A percentile compares a stretch with the other conserved stretches of the same genome.
These are phyloP conservation scores for Lyophyllum shimeji DNA, from an alignment of 768 basidiomycete species.

Conservation along the genomic window DNA sequence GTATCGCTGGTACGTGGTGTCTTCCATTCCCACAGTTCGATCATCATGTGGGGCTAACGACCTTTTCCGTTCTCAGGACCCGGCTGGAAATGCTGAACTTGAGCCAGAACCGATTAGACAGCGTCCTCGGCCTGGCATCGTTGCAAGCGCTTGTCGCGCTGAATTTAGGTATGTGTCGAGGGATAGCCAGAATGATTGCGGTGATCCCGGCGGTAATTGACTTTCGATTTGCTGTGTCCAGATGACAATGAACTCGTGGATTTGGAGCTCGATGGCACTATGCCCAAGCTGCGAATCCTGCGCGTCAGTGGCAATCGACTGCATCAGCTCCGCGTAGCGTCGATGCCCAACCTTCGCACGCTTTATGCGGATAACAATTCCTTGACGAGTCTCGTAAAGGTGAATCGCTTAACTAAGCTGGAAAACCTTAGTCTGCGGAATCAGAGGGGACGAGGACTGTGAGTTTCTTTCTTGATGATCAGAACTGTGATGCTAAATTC, in stretches of 20 bases:
- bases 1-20: slow-evolving; percentile 66
- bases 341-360: slow-evolving; percentile 75
- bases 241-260: slow-evolving; percentile 70
- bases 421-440: slow-evolving; percentile 92
- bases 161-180: slow-evolving; percentile 72
- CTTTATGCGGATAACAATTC: slow-evolving; percentile 90
- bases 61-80: slow-evolving; percentile 35
- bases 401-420: slow-evolving; percentile 63
- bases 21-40: slow-evolving; percentile 14
- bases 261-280: slow-evolving; percentile 51
- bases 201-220: slow-evolving; percentile 10
- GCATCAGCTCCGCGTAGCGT: slow-evolving; percentile 57
- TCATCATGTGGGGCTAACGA: slow-evolving; percentile 15
- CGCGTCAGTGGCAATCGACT: slow-evolving; percentile 84
- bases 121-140: slow-evolving; percentile 58
- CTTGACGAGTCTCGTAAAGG: slow-evolving; percentile 48
- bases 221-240: slow-evolving; percentile 27
- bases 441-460: slow-evolving; percentile 77
- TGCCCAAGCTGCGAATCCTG: slow-evolving; percentile 79
- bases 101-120: slow-evolving; percentile 68
- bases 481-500: slow-evolving; percentile 18
- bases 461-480: slow-evolving; percentile 40
- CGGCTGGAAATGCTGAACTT: slow-evolving; percentile 82
- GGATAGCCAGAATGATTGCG: slow-evolving; percentile 13
- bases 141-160: slow-evolving; percentile 66